These are phyloP conservation scores for Lotus japonicus DNA, from an alignment of 306 rosid species.

Conservation along the genomic window DNA sequence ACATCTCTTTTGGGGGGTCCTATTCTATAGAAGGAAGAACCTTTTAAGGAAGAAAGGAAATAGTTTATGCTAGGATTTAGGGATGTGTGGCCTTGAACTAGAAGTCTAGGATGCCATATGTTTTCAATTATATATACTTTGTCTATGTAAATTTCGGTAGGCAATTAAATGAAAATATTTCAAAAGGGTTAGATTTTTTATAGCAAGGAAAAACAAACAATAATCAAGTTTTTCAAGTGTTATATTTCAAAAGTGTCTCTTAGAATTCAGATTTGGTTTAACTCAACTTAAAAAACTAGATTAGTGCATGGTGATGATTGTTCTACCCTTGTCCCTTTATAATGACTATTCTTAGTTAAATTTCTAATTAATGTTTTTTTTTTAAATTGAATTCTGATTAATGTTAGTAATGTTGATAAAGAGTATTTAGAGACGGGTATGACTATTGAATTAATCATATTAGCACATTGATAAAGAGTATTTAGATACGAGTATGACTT, in stretches of 20 bases:
- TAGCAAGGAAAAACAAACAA: neutral
- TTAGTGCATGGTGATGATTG: too few relatives aligned
- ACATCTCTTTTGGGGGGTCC: constrained; percentile 20
- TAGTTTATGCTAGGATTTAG: constrained; percentile 9
- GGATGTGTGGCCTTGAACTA: constrained; percentile 18
- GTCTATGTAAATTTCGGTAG: constrained; percentile 21
- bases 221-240: neutral
- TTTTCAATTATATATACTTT: constrained; percentile 5
- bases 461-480: too few relatives aligned
- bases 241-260: neutral
- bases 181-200: neutral
- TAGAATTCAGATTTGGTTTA: too few relatives aligned
- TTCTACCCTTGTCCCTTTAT: too few relatives aligned
- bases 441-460: too few relatives aligned
- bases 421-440: too few relatives aligned
- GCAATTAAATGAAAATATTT: constrained; percentile 14
- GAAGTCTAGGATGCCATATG: constrained; percentile 14
- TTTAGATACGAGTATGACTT: too few relatives aligned
- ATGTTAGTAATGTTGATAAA: too few relatives aligned
- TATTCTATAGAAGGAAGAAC: neutral
- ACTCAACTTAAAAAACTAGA: too few relatives aligned
- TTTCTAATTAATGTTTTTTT: too few relatives aligned
- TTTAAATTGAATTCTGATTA: too few relatives aligned
- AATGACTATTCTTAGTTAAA: too few relatives aligned
- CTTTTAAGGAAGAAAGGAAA: neutral